Conservation (phyloP, 139 green algal genomes). For the Helicosporidium sp. region DNA sequence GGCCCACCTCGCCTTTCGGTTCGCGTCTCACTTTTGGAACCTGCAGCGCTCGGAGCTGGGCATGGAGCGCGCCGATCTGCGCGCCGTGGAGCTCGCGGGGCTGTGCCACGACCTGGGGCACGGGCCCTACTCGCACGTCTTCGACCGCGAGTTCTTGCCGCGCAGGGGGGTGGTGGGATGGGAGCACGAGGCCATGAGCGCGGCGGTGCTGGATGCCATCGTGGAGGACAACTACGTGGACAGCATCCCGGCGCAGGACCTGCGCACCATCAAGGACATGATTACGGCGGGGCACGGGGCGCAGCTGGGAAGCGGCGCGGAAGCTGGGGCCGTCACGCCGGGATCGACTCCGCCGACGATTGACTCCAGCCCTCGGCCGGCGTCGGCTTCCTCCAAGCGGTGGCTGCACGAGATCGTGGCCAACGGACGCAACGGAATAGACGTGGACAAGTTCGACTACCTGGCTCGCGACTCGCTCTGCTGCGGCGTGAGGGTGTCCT, state of each 20-base stretch:
- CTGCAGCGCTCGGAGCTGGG: constrained; percentile 27
- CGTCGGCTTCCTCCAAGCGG: constrained; percentile 9
- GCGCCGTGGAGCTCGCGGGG: constrained; percentile 30
- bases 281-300: constrained; percentile 19
- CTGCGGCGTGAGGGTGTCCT: constrained; percentile 33
- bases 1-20: constrained; percentile 29
- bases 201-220: constrained; percentile 36
- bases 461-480: constrained; percentile 34
- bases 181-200: constrained; percentile 53
- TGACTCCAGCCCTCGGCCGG: no score
- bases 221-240: constrained; percentile 30
- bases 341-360: not conserved
- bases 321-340: not conserved
- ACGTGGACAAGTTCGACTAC: constrained; percentile 75
- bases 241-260: constrained; percentile 7
- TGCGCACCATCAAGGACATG: constrained; percentile 7
- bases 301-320: no score
- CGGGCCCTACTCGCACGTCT: constrained; percentile 77
- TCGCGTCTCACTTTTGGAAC: constrained; percentile 13
- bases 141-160: constrained; percentile 52
- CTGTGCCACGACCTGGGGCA: constrained; percentile 85
- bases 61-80: constrained; percentile 35
- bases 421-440: constrained; percentile 53
- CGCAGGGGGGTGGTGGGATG: constrained; percentile 26
- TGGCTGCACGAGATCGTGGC: constrained; percentile 63